phyloP scores from a whole-genome alignment of 2,329 filamentous ascomycete genomes.

The Seiridium unicorne region DNA sequence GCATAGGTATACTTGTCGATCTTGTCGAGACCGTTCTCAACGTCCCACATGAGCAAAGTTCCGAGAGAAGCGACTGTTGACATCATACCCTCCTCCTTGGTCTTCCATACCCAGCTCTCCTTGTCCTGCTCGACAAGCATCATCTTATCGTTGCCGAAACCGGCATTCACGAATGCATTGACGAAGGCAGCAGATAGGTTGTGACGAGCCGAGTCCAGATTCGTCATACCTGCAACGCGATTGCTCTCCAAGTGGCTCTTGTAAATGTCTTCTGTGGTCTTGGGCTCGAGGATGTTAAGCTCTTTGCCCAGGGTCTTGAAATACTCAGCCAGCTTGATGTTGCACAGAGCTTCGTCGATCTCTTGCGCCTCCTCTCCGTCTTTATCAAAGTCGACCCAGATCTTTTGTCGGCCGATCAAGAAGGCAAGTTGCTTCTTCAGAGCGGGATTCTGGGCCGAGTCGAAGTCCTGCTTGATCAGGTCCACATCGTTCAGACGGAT shows the following conservation, averaged over 20 bases:
- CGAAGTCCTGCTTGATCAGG: conserved; percentile 79
- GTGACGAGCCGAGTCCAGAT: conserved; percentile 91
- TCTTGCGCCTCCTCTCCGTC: conserved; percentile 64
- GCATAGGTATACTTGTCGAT: conserved; percentile 93
- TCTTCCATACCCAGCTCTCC: conserved; percentile 97
- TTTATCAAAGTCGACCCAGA: conserved; percentile 68
- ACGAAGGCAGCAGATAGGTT: conserved; percentile 96
- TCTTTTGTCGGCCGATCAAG: conserved; percentile 86
- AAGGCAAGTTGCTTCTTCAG: conserved; percentile 94
- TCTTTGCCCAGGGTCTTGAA: conserved; percentile 95
- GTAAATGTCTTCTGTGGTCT: conserved; percentile 97
- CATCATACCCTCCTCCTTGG: conserved; percentile 96
- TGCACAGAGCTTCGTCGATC: conserved; percentile 80
- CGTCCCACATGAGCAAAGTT: conserved; percentile 89
- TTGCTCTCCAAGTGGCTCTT: conserved; percentile 98
- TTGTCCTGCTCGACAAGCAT: conserved; percentile 91
- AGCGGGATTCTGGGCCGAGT: conserved; percentile 74
- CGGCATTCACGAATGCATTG: conserved; percentile 95
- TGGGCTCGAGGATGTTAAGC: conserved; percentile 93
- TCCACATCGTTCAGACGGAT: conserved; percentile 88
- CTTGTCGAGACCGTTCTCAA: conserved; percentile 87
- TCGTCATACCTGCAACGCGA: conserved; percentile 87
- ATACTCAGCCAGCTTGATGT: conserved; percentile 83
- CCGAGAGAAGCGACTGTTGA: conserved; percentile 93
- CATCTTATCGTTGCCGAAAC: conserved; percentile 94